phyloP scores from a whole-genome alignment of 768 basidiomycete species.

The Termitomyces sp. region DNA sequence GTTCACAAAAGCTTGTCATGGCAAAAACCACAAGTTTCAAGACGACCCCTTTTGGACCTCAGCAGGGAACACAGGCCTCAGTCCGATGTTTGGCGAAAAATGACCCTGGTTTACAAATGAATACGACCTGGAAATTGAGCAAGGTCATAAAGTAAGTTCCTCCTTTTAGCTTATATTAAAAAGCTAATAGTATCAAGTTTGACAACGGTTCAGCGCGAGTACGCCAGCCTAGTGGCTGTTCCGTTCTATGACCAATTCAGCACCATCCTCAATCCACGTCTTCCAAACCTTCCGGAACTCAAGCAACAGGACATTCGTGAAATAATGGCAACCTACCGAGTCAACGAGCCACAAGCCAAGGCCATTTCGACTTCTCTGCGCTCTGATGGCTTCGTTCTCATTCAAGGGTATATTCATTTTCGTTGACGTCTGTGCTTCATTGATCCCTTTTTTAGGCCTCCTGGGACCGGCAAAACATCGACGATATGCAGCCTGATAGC shows the following conservation, averaged over 20 bases:
- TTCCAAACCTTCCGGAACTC: slow-evolving; percentile 39
- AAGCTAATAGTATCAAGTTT: slow-evolving; percentile 43
- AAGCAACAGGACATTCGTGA: slow-evolving; percentile 48
- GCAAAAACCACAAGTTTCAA: slow-evolving; percentile 51
- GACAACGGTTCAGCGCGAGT: slow-evolving; percentile 90
- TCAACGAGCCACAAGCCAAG: slow-evolving; percentile 92
- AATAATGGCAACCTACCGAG: slow-evolving; percentile 61
- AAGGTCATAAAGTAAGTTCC: slow-evolving; percentile 74
- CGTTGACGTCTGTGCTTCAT: background rate
- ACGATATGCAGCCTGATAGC: slow-evolving; percentile 95
- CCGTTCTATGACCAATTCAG: slow-evolving; percentile 76
- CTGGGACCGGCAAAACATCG: slow-evolving; percentile 97
- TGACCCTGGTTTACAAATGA: slow-evolving; percentile 60
- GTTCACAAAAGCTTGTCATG: slow-evolving; percentile 49
- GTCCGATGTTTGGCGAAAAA: slow-evolving; percentile 47
- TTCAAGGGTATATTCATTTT: slow-evolving; percentile 71
- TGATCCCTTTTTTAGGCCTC: slow-evolving; percentile 53
- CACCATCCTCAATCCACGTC: slow-evolving; percentile 64
- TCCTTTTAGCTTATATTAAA: background rate
- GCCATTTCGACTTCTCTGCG: slow-evolving; percentile 77
- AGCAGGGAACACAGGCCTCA: slow-evolving; percentile 49
- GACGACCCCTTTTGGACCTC: slow-evolving; percentile 35
- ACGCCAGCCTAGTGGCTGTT: slow-evolving; percentile 76
- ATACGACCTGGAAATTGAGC: slow-evolving; percentile 64
- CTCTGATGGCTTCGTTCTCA: slow-evolving; percentile 76